Percentiles rank a stretch among this genome's conserved stretches.
Evolutionary conservation across 192 early-diverging fungal species (phyloP).

Genomic region (Gonapodya sp.): DNA sequence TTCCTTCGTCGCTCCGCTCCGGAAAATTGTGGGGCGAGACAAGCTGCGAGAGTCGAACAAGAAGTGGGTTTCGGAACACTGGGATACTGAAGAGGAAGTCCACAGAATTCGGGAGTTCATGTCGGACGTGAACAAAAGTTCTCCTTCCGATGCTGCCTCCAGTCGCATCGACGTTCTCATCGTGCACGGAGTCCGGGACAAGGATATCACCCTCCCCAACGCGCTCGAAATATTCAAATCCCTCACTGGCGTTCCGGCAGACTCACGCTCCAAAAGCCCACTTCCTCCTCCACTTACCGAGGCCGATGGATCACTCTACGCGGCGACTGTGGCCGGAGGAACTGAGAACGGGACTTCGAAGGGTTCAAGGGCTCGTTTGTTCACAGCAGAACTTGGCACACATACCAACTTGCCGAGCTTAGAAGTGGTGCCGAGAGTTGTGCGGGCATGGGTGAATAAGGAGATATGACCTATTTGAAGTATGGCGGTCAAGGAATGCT

Average conservation of each 20-base stretch:
- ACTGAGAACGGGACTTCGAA: background rate
- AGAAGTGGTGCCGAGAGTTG: background rate
- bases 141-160: background rate
- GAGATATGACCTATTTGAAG: no score
- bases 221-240: constrained; percentile 19
- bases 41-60: background rate
- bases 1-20: background rate
- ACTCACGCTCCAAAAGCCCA: background rate
- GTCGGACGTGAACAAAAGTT: background rate
- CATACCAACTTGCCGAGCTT: background rate
- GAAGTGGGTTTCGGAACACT: background rate
- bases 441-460: background rate
- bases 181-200: constrained; percentile 31
- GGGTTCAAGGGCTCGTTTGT: background rate
- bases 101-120: background rate
- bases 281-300: background rate
- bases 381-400: background rate
- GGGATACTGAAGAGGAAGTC: background rate
- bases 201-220: constrained; percentile 31
- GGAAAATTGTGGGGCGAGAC: background rate
- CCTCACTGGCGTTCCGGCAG: background rate
- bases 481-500: no score
- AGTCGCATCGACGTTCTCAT: constrained; percentile 25
- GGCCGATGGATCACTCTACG: background rate
- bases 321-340: background rate